Conservation (phyloP, 306 rosid species). For the Begonia loranthoides region DNA sequence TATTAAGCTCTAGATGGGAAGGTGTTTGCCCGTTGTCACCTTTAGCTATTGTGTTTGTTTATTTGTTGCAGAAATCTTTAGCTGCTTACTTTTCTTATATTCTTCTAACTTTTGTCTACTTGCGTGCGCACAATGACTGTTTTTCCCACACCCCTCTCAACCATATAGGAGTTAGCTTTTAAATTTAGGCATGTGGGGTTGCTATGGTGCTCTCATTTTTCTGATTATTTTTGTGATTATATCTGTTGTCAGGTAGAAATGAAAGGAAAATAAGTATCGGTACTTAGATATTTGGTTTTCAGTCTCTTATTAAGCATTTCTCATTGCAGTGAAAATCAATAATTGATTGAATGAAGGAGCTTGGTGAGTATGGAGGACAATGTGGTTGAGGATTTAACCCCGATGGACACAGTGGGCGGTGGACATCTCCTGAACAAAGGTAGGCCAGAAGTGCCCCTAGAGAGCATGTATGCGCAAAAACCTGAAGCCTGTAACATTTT, state of each 20-base stretch:
- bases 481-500: conserved; percentile 20
- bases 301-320: conserved; percentile 13
- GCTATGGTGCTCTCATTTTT: no score
- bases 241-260: neutral
- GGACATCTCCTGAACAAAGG: conserved; percentile 32
- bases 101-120: neutral
- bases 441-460: conserved; percentile 13
- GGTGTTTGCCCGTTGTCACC: no score
- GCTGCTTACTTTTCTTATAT: neutral
- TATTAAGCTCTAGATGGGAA: no score
- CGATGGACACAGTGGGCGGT: conserved; percentile 29
- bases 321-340: conserved; percentile 9
- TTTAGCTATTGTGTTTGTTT: no score
- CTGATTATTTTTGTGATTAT: neutral
- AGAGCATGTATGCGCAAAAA: conserved; percentile 22
- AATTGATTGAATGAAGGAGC: conserved; percentile 22
- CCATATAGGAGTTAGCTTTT: no score
- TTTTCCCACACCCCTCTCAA: no score
- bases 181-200: no score
- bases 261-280: neutral
- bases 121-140: no score
- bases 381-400: conserved; percentile 36
- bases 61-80: no score
- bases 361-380: conserved; percentile 44
- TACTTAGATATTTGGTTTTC: conserved; percentile 1